phyloP scores from a whole-genome alignment of 352 stramenopile genomes.

The Globisporangium paddicum region DNA sequence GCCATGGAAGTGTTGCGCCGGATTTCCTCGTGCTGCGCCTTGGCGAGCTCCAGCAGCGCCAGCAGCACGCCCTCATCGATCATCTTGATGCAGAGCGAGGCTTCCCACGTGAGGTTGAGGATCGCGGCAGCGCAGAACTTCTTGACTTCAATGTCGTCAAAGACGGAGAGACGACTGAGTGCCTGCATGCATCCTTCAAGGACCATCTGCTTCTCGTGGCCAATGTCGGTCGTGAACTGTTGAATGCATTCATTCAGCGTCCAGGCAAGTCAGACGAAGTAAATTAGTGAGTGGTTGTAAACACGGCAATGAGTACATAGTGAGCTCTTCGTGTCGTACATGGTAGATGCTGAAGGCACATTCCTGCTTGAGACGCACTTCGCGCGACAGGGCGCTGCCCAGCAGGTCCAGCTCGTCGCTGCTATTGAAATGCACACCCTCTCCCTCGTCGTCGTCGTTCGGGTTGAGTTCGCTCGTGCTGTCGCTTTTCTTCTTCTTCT shows the following conservation, averaged over 20 bases:
- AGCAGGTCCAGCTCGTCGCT: slow-evolving; percentile 41
- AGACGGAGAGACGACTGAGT: slow-evolving; percentile 62
- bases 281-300: neutral
- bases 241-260: neutral
- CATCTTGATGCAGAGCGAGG: slow-evolving; percentile 39
- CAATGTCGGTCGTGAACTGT: slow-evolving; percentile 55
- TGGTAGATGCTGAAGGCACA: slow-evolving; percentile 82
- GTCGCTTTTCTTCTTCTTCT: slow-evolving; percentile 21
- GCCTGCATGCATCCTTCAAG: slow-evolving; percentile 68
- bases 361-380: slow-evolving; percentile 75
- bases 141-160: slow-evolving; percentile 82
- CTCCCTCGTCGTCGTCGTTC: slow-evolving; percentile 36
- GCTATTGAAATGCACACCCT: slow-evolving; percentile 38
- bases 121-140: slow-evolving; percentile 79
- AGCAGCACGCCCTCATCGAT: slow-evolving; percentile 73
- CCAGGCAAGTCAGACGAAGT: neutral
- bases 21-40: slow-evolving; percentile 76
- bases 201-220: slow-evolving; percentile 77
- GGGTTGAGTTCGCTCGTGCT: slow-evolving; percentile 35
- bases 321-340: slow-evolving; percentile 17
- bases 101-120: slow-evolving; percentile 68
- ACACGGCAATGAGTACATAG: neutral
- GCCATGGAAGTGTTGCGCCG: slow-evolving; percentile 80
- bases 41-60: slow-evolving; percentile 68
- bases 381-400: slow-evolving; percentile 31